Conservation (phyloP, 306 rosid species). For the Echinosophora koreensis region DNA sequence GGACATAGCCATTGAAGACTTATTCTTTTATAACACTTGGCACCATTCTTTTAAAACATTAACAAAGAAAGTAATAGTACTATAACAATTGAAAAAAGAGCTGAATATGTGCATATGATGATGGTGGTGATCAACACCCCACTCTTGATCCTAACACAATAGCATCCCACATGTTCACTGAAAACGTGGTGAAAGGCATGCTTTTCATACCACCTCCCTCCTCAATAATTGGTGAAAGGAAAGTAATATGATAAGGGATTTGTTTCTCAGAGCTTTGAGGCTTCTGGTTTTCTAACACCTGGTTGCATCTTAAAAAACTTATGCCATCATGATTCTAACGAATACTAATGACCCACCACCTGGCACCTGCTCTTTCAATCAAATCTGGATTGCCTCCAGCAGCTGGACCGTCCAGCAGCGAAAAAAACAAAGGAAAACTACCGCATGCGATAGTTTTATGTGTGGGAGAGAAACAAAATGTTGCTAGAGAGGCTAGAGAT, state of each 20-base stretch:
- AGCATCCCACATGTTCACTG: conserved; percentile 68
- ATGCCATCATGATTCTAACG: conserved; percentile 47
- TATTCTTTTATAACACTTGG: conserved; percentile 48
- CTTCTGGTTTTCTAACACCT: conserved; percentile 41
- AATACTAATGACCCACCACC: conserved; percentile 37
- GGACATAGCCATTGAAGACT: conserved; percentile 40
- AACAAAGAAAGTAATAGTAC: conserved; percentile 50
- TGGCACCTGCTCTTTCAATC: conserved; percentile 4
- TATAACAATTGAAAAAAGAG: conserved; percentile 44
- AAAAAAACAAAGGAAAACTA: too few relatives aligned
- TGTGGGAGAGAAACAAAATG: too few relatives aligned
- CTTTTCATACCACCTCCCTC: conserved; percentile 54
- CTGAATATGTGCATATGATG: conserved; percentile 56
- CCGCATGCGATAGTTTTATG: too few relatives aligned
- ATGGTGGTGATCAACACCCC: conserved; percentile 55
- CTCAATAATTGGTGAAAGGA: conserved; percentile 69
- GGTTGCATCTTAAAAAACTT: conserved; percentile 43
- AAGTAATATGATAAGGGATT: conserved; percentile 47
- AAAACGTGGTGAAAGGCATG: conserved; percentile 58
- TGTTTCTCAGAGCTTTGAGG: conserved; percentile 40
- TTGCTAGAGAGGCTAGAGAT: too few relatives aligned
- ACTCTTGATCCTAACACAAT: conserved; percentile 41
- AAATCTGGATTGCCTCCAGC: too few relatives aligned
- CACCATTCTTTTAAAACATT: conserved; percentile 52
- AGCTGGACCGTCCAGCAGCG: too few relatives aligned